Percentiles rank a stretch among this genome's conserved stretches.
phyloP scores from a whole-genome alignment of 768 basidiomycete genomes.

The Naganishia friedmannii region DNA sequence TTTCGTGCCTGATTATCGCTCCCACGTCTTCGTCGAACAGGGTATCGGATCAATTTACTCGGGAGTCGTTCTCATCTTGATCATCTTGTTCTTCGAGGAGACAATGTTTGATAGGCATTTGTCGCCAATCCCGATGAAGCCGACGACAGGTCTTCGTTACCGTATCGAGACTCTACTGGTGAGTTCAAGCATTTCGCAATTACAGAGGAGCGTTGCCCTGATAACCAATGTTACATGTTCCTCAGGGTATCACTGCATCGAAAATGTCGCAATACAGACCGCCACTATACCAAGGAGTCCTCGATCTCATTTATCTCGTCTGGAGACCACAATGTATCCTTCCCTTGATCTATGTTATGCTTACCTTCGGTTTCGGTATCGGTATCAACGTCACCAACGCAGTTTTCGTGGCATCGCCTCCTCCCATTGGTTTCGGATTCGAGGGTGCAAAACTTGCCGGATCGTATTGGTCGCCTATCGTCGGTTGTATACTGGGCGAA shows the following conservation, averaged over 20 bases:
- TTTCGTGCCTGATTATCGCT: neutral
- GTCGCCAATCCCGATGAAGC: conserved; percentile 56
- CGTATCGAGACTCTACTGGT: conserved; percentile 61
- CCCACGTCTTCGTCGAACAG: neutral
- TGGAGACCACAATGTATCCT: conserved; percentile 65
- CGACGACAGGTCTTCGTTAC: conserved; percentile 56
- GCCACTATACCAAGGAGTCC: conserved; percentile 36
- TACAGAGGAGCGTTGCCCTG: neutral
- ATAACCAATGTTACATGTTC: neutral
- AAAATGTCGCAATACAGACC: conserved; percentile 61
- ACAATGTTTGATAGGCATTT: conserved; percentile 61
- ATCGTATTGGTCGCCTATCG: conserved; percentile 29
- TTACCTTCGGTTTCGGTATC: conserved; percentile 65
- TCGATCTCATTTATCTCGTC: conserved; percentile 58
- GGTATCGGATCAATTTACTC: conserved; percentile 65
- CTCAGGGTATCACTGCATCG: conserved; percentile 61
- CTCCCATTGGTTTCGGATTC: conserved; percentile 60
- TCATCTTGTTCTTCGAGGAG: conserved; percentile 64
- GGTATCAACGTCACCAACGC: conserved; percentile 66
- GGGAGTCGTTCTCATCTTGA: conserved; percentile 59
- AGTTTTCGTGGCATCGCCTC: conserved; percentile 62
- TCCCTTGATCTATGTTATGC: conserved; percentile 58
- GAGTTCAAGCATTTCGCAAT: neutral
- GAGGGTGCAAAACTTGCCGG: conserved; percentile 58
- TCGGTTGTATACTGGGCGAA: too few relatives aligned